Evolutionary conservation across 768 basidiomycete genomes (phyloP).

Genomic region (Termitomyces sp.): DNA sequence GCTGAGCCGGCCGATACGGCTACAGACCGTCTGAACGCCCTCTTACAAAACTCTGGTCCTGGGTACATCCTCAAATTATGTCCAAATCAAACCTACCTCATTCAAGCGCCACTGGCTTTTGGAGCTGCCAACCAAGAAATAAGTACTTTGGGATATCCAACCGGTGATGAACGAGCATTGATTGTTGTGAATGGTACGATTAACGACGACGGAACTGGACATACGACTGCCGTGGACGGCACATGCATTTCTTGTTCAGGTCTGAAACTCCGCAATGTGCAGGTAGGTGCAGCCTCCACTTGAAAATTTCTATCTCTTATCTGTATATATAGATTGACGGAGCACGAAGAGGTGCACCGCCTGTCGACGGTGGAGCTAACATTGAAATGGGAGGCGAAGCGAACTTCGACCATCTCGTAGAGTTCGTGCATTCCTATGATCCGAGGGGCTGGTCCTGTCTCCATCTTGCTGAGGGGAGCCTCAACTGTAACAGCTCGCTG

Average conservation of each 20-base stretch:
- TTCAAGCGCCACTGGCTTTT: slow-evolving; percentile 65
- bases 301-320: neutral
- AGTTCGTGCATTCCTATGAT: slow-evolving; percentile 72
- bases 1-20: slow-evolving; percentile 57
- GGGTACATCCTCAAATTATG: slow-evolving; percentile 69
- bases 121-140: slow-evolving; percentile 73
- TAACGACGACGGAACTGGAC: slow-evolving; percentile 48
- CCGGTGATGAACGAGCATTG: slow-evolving; percentile 58
- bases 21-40: slow-evolving; percentile 59
- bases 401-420: slow-evolving; percentile 68
- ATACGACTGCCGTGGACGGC: slow-evolving; percentile 71
- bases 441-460: slow-evolving; percentile 83
- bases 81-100: slow-evolving; percentile 52
- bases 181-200: slow-evolving; percentile 67
- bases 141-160: slow-evolving; percentile 73
- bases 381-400: slow-evolving; percentile 84
- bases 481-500: slow-evolving; percentile 56
- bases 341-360: slow-evolving; percentile 48
- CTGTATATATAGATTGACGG: slow-evolving; percentile 59
- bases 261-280: slow-evolving; percentile 64
- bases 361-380: slow-evolving; percentile 62
- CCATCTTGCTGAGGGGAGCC: slow-evolving; percentile 66
- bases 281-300: slow-evolving; percentile 33
- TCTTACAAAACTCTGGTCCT: slow-evolving; percentile 59
- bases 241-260: slow-evolving; percentile 55